phyloP scores from a whole-genome alignment of 2,329 filamentous ascomycete genomes.

The Didymella pomorum region DNA sequence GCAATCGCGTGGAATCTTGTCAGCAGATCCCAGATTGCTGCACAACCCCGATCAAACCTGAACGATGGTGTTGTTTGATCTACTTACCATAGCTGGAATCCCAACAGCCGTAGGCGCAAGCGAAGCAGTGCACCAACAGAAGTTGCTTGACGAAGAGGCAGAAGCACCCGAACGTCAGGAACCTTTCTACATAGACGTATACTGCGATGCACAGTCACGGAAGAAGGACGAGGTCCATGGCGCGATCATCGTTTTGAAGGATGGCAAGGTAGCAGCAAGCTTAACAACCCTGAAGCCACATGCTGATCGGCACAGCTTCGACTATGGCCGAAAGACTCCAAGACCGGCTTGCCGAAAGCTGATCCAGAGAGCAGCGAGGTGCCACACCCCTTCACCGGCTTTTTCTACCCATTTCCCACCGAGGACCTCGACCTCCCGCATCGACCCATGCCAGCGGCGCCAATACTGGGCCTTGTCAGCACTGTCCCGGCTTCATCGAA shows the following conservation, averaged over 20 bases:
- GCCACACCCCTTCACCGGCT: conserved; percentile 60
- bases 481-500: conserved; percentile 54
- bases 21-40: not conserved
- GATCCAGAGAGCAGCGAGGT: conserved; percentile 32
- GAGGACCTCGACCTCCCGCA: conserved; percentile 53
- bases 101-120: conserved; percentile 59
- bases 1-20: not conserved
- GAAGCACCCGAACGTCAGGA: conserved; percentile 58
- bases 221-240: conserved; percentile 53
- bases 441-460: conserved; percentile 44
- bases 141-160: conserved; percentile 58
- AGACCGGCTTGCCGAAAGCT: conserved; percentile 38
- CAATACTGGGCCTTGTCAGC: conserved; percentile 59
- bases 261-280: conserved; percentile 52
- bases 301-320: conserved; percentile 35
- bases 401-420: conserved; percentile 59
- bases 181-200: conserved; percentile 61
- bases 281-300: too few relatives aligned
- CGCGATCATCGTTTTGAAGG: conserved; percentile 54
- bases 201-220: conserved; percentile 50
- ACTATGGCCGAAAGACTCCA: conserved; percentile 48
- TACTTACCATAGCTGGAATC: conserved; percentile 52
- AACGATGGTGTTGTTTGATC: conserved; percentile 35
- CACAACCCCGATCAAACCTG: not conserved
- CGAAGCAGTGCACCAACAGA: conserved; percentile 59